Percentiles rank a stretch among this genome's conserved stretches.
Evolutionary conservation across 2,329 filamentous ascomycete species (phyloP).

Genomic region (Xylariomycetidae sp.): DNA sequence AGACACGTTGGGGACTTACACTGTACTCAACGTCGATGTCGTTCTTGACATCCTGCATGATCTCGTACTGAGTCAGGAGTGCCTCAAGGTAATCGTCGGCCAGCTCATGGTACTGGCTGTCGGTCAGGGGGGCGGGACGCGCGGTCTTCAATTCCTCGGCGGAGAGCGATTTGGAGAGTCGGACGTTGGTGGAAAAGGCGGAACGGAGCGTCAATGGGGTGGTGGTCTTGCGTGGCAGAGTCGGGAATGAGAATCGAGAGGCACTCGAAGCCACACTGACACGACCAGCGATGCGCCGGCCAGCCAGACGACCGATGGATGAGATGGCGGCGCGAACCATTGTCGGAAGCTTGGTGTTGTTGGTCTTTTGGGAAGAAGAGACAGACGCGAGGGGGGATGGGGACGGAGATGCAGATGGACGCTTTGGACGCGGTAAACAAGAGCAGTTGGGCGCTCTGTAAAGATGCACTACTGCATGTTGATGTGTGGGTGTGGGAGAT

Average conservation of each 20-base stretch:
- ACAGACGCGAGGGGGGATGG: not conserved
- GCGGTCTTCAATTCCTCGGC: slow-evolving; percentile 23
- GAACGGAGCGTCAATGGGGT: slow-evolving; percentile 4
- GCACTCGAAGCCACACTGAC: slow-evolving; percentile 12
- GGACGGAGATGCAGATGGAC: too few relatives aligned
- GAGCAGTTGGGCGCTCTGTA: not conserved
- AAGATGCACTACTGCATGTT: too few relatives aligned
- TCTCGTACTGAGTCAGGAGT: slow-evolving; percentile 58
- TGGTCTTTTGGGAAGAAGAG: not conserved
- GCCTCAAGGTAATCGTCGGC: slow-evolving; percentile 68
- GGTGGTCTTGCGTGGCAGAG: slow-evolving; percentile 3
- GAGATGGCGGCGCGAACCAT: slow-evolving; percentile 29
- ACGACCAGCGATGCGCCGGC: slow-evolving; percentile 23
- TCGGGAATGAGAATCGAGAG: slow-evolving; percentile 13
- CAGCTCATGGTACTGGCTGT: slow-evolving; percentile 68
- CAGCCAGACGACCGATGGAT: slow-evolving; percentile 33
- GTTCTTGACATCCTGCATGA: slow-evolving; percentile 63
- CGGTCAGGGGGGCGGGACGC: slow-evolving; percentile 56
- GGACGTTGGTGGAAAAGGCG: slow-evolving; percentile 31
- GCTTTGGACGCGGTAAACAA: not conserved
- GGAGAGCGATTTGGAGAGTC: slow-evolving; percentile 33
- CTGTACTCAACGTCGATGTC: slow-evolving; percentile 86
- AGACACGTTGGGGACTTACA: too few relatives aligned
- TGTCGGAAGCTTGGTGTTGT: too few relatives aligned
- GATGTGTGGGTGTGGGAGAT: not conserved